A percentile compares a stretch with the other conserved stretches of the same genome.
These are phyloP conservation scores for Podospora anserina DNA, from an alignment of 495 filamentous ascomycete species.

Conservation along the genomic window DNA sequence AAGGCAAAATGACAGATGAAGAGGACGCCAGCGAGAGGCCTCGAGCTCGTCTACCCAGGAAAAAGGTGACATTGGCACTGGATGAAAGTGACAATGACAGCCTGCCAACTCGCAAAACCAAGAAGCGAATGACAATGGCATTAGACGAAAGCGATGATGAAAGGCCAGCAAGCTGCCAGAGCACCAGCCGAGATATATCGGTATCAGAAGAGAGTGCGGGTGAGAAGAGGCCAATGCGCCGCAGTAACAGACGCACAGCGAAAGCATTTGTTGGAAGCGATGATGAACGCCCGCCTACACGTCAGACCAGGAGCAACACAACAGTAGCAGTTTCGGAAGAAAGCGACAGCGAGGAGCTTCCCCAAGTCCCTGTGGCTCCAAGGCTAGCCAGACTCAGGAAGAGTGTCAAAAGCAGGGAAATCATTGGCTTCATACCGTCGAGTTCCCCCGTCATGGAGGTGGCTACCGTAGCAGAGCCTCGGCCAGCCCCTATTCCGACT, in stretches of 20 bases:
- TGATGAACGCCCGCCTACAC: not conserved
- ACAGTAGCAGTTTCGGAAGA: not conserved
- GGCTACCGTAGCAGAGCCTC: not conserved
- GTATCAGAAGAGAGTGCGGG: not conserved
- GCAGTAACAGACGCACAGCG: not conserved
- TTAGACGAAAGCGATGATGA: not conserved
- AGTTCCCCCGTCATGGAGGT: conserved; percentile 19
- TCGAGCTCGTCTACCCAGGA: not conserved
- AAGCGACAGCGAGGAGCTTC: conserved; percentile 15
- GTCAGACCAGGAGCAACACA: not conserved
- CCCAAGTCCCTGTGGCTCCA: conserved; percentile 25
- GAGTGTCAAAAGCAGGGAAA: conserved; percentile 43
- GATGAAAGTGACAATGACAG: conserved; percentile 1
- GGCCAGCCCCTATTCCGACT: not conserved
- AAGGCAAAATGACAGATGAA: not conserved
- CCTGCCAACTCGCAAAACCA: not conserved
- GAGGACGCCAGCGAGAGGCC: not conserved
- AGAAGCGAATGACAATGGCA: not conserved
- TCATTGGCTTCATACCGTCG: conserved; percentile 39
- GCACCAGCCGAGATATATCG: not conserved
- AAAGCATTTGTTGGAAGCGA: not conserved
- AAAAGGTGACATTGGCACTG: not conserved
- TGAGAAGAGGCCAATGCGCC: not conserved
- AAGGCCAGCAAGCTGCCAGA: not conserved
- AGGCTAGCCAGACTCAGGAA: conserved; percentile 38